Base-by-base conservation (phyloP, 192 early-diverging fungal genomes). In the Piromyces finnis region DNA sequence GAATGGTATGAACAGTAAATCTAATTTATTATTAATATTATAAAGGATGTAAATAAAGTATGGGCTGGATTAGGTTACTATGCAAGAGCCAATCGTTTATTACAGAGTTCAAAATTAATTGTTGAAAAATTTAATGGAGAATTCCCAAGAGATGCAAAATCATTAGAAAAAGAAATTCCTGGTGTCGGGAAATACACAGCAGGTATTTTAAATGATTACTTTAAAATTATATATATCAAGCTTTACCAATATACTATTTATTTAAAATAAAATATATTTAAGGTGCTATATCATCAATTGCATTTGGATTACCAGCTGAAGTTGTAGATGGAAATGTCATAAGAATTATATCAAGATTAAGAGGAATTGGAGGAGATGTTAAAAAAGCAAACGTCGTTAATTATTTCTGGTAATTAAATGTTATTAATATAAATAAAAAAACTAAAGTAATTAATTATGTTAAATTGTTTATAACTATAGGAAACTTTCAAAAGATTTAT, bases 21-120 rank as follows among this genome's bases (percentile, higher is more conserved):
- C n/a, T n/a, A n/a, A n/a, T n/a, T n/a, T n/a, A n/a, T n/a, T n/a
- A n/a, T n/a, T n/a, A n/a, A 9, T 14, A 37, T 14, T 14, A 12
- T 37, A 14, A 37, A 37, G 29, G 81, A 80, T n/a, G 89, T 92
- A 18, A 89, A 91, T 79, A 86, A 85, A 13, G 82, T 91, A 0
- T 94, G 93, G 93, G 85, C 90, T 17, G 94, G 94, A 5, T 87
- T 94, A 30, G 94, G 94, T 3, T 94, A 94, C 82, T 94, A 94
- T 80, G 91, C 91, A 1, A 82, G 94, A 29, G 94, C 91, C 13
- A 83, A 81, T 37, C 87, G 94, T 79, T 82, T 94, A 78, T 89
- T 89, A 81, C 87, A 92, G 83, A 93, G 86, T 13, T 91, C 94
- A 13, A 82, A 87, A 77, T 85, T 91, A 35, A 85, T 94, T 17